These are phyloP conservation scores for Limnanthes douglasii DNA, from an alignment of 345 rosid genomes.

Conservation along the genomic window DNA sequence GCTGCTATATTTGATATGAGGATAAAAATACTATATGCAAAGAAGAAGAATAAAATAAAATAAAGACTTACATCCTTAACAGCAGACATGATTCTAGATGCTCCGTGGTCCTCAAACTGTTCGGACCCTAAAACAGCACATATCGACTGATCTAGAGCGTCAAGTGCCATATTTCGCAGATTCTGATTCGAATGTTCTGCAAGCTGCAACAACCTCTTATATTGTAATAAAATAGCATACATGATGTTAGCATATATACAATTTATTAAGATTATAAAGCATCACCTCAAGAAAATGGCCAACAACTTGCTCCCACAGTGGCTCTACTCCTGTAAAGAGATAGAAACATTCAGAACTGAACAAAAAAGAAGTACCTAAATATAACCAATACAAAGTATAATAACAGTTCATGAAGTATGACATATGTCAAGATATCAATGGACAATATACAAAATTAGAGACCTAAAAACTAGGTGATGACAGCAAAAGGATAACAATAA, in stretches of 20 bases:
- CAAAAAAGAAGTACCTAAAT: constrained; percentile 4
- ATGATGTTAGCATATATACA: constrained; percentile 8
- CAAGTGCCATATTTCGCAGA: constrained; percentile 74
- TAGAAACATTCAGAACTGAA: constrained; percentile 3
- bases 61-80: constrained; percentile 45
- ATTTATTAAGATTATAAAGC: constrained; percentile 1
- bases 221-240: constrained; percentile 18
- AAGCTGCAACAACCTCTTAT: constrained; percentile 48
- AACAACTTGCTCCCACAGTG: constrained; percentile 90
- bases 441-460: no score
- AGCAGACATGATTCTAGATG: constrained; percentile 22
- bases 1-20: no score
- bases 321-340: constrained; percentile 55
- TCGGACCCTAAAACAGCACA: constrained; percentile 87
- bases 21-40: no score
- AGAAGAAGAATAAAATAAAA: not conserved
- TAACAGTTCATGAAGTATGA: no score
- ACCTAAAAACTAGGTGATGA: no score
- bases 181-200: constrained; percentile 72
- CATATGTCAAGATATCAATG: not conserved
- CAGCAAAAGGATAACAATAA: no score
- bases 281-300: constrained; percentile 89
- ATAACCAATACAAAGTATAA: no score
- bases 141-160: constrained; percentile 90
- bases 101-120: constrained; percentile 38